These are phyloP conservation scores for Elsinoe ampelina DNA, from an alignment of 2,329 filamentous ascomycete species.

Conservation along the genomic window DNA sequence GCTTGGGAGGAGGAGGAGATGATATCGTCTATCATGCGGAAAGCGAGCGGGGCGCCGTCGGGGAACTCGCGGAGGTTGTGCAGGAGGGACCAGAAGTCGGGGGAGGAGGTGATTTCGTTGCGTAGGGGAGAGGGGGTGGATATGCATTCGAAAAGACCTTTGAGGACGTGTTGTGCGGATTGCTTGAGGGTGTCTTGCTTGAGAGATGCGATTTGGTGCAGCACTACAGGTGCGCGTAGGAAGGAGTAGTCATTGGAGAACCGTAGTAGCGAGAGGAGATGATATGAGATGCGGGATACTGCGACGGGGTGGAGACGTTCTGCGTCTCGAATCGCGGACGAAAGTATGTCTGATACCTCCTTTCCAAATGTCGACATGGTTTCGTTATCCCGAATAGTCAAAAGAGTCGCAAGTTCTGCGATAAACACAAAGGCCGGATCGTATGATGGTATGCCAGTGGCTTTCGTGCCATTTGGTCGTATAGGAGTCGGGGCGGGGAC, in stretches of 20 bases:
- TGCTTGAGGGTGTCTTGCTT: slow-evolving; percentile 67
- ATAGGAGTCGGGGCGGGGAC: slow-evolving; percentile 52
- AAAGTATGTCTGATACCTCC: slow-evolving; percentile 68
- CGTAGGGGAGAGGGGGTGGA: slow-evolving; percentile 66
- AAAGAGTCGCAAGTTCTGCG: slow-evolving; percentile 78
- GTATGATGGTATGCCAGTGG: slow-evolving; percentile 54
- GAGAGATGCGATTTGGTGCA: slow-evolving; percentile 86
- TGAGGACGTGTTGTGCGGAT: slow-evolving; percentile 64
- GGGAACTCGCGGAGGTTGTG: slow-evolving; percentile 58
- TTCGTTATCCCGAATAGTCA: slow-evolving; percentile 66
- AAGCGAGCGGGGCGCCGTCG: slow-evolving; percentile 67
- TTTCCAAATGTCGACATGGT: slow-evolving; percentile 68
- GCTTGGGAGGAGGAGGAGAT: slow-evolving; percentile 63
- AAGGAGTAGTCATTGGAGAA: slow-evolving; percentile 86
- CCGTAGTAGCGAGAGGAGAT: slow-evolving; percentile 71
- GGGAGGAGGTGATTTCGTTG: slow-evolving; percentile 90
- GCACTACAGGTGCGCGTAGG: slow-evolving; percentile 79
- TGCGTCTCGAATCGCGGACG: slow-evolving; percentile 71
- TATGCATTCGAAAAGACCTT: slow-evolving; percentile 72
- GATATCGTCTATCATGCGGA: slow-evolving; percentile 74
- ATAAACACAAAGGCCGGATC: slow-evolving; percentile 82
- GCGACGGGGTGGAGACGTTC: slow-evolving; percentile 72
- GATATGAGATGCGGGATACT: slow-evolving; percentile 75
- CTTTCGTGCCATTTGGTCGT: slow-evolving; percentile 51
- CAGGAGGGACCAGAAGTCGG: slow-evolving; percentile 92